Evolutionary conservation across 2,329 filamentous ascomycete genomes (phyloP).

Genomic region (Fusarium musae): DNA sequence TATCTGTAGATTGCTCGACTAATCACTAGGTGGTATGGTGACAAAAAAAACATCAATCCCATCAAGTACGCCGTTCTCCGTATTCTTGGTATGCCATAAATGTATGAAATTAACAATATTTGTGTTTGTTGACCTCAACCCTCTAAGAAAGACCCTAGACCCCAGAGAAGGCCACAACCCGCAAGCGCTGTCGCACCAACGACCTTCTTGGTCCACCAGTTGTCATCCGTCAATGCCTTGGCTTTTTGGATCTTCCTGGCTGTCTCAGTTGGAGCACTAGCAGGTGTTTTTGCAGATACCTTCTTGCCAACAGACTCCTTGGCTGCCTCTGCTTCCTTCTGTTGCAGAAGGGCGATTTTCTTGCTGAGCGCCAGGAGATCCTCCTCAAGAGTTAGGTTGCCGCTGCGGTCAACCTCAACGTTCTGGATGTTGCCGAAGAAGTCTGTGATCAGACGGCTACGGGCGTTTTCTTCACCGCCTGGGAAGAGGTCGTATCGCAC

Average conservation of each 20-base stretch:
- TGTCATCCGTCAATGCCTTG: constrained; percentile 72
- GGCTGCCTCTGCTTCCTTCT: constrained; percentile 59
- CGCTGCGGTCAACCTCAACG: constrained; percentile 82
- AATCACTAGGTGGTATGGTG: constrained; percentile 3
- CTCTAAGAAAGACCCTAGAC: constrained; percentile 64
- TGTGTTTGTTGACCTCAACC: constrained; percentile 25
- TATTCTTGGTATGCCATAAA: constrained; percentile 1
- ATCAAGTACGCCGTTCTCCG: constrained; percentile 20
- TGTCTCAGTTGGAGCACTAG: constrained; percentile 43
- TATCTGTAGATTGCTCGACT: not conserved
- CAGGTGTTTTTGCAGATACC: constrained; percentile 44
- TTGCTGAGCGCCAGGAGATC: constrained; percentile 82
- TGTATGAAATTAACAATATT: not conserved
- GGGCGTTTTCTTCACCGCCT: constrained; percentile 80
- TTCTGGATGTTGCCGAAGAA: constrained; percentile 99
- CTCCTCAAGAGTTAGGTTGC: constrained; percentile 70
- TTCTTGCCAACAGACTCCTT: constrained; percentile 34
- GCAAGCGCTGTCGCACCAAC: constrained; percentile 70
- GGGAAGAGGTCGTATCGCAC: constrained; percentile 95
- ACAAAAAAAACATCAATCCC: not conserved
- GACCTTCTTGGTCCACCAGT: constrained; percentile 74
- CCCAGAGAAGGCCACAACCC: constrained; percentile 71
- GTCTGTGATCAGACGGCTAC: constrained; percentile 87
- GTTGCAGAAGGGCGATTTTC: constrained; percentile 67
- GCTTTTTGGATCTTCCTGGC: constrained; percentile 52